Evolutionary conservation across 805 yeast species (phyloP).

Genomic region (Myxozyma neotropica): DNA sequence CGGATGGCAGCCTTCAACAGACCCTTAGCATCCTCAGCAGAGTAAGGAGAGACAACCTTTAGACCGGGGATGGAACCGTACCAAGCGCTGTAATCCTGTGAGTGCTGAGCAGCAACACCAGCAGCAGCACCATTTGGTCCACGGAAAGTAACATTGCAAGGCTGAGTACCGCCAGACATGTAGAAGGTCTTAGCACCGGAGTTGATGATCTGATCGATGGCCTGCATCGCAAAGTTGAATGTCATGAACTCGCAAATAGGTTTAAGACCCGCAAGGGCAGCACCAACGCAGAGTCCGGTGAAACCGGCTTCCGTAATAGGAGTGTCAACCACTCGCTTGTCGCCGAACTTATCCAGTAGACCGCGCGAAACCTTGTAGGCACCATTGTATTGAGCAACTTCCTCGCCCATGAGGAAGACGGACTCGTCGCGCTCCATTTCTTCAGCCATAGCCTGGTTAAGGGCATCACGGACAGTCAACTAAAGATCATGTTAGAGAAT

Average conservation of each 20-base stretch:
- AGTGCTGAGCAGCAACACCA: slow-evolving; percentile 99
- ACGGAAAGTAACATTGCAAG: slow-evolving; percentile 95
- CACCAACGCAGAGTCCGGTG: slow-evolving; percentile 92
- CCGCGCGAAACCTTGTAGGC: slow-evolving; percentile 98
- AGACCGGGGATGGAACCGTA: slow-evolving; percentile 98
- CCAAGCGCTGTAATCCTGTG: slow-evolving; percentile 98
- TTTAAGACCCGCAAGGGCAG: slow-evolving; percentile 93
- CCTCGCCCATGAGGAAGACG: slow-evolving; percentile 97
- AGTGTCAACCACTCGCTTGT: slow-evolving; percentile 88
- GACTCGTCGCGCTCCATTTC: slow-evolving; percentile 94
- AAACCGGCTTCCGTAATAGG: slow-evolving; percentile 99
- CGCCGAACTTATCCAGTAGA: slow-evolving; percentile 91
- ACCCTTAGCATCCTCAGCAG: slow-evolving; percentile 96
- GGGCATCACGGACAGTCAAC: slow-evolving; percentile 96
- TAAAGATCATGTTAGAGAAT: slow-evolving; percentile 13
- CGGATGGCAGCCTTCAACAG: slow-evolving; percentile 93
- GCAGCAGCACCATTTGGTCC: slow-evolving; percentile 99
- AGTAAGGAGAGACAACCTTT: slow-evolving; percentile 93
- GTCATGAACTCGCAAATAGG: slow-evolving; percentile 99
- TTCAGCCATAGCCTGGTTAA: slow-evolving; percentile 93
- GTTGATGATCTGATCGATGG: slow-evolving; percentile 97
- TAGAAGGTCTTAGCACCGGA: slow-evolving; percentile 98
- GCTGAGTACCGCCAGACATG: slow-evolving; percentile 99
- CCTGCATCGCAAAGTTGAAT: slow-evolving; percentile 99
- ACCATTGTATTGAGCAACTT: slow-evolving; percentile 98